These are phyloP conservation scores for Tulasnella sp. DNA, from an alignment of 768 basidiomycete species.

Conservation along the genomic window DNA sequence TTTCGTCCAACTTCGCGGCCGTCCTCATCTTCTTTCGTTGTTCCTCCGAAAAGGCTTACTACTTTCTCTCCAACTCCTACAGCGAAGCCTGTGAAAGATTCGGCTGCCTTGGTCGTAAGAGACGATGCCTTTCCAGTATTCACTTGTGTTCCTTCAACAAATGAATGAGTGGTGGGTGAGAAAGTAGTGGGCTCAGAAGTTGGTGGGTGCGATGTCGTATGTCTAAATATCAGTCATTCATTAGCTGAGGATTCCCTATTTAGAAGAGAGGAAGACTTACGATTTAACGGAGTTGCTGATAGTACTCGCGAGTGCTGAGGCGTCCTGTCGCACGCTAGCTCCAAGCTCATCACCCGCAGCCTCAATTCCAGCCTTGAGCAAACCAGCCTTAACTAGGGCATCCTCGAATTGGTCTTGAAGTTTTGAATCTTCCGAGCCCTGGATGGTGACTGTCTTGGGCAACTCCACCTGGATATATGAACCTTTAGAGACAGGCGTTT, in stretches of 20 bases:
- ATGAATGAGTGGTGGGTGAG: not conserved
- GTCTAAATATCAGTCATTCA: not conserved
- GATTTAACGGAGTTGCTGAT: not conserved
- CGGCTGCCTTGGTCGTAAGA: not conserved
- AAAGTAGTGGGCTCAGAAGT: not conserved
- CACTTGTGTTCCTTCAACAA: not conserved
- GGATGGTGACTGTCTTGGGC: not conserved
- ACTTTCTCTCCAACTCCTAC: conserved; percentile 8
- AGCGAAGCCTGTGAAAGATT: not conserved
- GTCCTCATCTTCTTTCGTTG: not conserved
- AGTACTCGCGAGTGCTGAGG: not conserved
- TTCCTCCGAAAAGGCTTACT: not conserved
- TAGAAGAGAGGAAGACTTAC: not conserved
- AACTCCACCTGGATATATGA: conserved; percentile 10
- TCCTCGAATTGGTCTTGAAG: conserved; percentile 12
- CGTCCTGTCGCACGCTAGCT: not conserved
- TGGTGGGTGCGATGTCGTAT: not conserved
- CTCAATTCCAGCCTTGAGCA: conserved; percentile 7
- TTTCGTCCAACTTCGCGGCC: not conserved
- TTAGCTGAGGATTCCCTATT: not conserved
- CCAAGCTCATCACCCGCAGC: conserved; percentile 9
- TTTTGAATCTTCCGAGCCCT: not conserved
- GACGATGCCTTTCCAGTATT: not conserved
- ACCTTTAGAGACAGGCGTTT: not conserved
- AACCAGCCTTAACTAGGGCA: conserved; percentile 1